Percentiles rank a stretch among this genome's conserved stretches.
phyloP scores from a whole-genome alignment of 1,284 basidiomycete species.

The Ganoderma resinaceum region DNA sequence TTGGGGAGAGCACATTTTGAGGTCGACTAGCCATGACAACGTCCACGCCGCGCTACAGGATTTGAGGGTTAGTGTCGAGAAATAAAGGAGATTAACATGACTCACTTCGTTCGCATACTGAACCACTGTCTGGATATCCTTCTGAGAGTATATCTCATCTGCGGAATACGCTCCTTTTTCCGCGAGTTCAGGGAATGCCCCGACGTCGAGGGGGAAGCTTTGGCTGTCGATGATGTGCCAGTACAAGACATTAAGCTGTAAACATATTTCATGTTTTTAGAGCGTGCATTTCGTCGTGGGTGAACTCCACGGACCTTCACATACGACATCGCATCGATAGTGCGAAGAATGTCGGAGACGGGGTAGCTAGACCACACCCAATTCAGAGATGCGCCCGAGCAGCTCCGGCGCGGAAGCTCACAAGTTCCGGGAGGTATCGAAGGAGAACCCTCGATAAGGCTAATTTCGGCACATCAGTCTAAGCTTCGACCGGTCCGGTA shows the following conservation, averaged over 20 bases:
- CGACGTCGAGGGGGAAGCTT: constrained; percentile 75
- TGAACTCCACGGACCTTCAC: constrained; percentile 64
- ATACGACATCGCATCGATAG: constrained; percentile 85
- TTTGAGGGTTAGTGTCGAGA: neutral
- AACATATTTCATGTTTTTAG: constrained; percentile 8
- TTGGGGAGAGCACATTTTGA: neutral
- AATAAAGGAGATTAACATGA: no score
- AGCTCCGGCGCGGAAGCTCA: constrained; percentile 12
- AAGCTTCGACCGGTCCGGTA: neutral
- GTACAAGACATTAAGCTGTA: constrained; percentile 71
- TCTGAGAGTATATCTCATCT: constrained; percentile 59
- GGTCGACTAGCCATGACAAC: constrained; percentile 50
- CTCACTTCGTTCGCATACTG: constrained; percentile 70
- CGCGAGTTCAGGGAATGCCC: constrained; percentile 66
- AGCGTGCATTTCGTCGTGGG: neutral
- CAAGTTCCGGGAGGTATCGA: constrained; percentile 79
- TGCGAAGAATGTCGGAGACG: constrained; percentile 68
- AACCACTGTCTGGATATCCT: constrained; percentile 68
- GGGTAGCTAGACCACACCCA: constrained; percentile 54
- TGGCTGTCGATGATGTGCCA: constrained; percentile 82
- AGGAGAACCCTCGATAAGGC: constrained; percentile 80
- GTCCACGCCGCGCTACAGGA: constrained; percentile 73
- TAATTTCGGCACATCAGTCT: constrained; percentile 38
- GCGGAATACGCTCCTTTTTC: constrained; percentile 71
- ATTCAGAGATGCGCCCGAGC: neutral